phyloP scores from a whole-genome alignment of 2,329 filamentous ascomycete genomes.

The Cercospora sesami region DNA sequence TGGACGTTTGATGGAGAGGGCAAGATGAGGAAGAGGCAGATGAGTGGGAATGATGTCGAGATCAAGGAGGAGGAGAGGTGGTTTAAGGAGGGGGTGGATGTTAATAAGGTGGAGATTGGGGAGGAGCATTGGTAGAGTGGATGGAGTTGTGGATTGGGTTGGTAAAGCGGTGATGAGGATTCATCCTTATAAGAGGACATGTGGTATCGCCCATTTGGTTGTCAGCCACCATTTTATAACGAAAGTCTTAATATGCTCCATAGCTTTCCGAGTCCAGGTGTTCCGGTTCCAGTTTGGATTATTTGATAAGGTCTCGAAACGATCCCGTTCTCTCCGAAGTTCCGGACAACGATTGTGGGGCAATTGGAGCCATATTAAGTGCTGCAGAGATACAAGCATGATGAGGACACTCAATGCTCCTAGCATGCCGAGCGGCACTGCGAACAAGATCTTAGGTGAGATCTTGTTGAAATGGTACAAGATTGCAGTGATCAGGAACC shows the following conservation, averaged over 20 bases:
- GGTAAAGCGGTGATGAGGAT: too few relatives aligned
- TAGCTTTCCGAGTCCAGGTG: not conserved
- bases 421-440: not conserved
- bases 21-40: conserved; percentile 70
- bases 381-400: too few relatives aligned
- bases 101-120: conserved; percentile 64
- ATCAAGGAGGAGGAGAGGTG: conserved; percentile 64
- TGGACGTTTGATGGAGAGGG: conserved; percentile 73
- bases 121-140: conserved; percentile 73
- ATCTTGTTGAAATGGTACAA: not conserved
- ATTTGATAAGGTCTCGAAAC: too few relatives aligned
- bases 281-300: not conserved
- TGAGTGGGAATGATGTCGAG: conserved; percentile 72
- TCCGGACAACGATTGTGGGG: too few relatives aligned
- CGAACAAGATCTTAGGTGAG: not conserved
- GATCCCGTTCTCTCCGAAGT: too few relatives aligned
- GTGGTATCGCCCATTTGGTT: not conserved
- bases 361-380: too few relatives aligned
- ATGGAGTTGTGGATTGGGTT: too few relatives aligned
- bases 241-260: not conserved
- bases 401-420: too few relatives aligned
- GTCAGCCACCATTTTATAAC: not conserved
- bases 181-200: too few relatives aligned
- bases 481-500: not conserved
- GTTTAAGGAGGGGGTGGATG: conserved; percentile 69